A percentile compares a stretch with the other conserved stretches of the same genome.
phyloP scores from a whole-genome alignment of 2,329 filamentous ascomycete species.

The Hypoxylon sp. region DNA sequence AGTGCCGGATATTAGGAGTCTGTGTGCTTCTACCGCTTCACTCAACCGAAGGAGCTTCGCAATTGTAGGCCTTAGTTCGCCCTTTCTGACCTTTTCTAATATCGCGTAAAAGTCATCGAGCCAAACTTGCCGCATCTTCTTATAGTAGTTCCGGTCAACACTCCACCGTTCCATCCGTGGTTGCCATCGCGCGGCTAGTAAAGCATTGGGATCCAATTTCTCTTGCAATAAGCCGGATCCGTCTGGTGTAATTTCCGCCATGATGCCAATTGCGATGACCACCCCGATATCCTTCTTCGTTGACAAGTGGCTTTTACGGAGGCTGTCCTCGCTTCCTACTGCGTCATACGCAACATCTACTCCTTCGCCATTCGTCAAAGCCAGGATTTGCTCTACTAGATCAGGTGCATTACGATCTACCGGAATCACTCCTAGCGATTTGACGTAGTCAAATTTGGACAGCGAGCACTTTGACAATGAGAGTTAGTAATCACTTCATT shows the following conservation, averaged over 20 bases:
- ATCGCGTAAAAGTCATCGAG: conserved; percentile 1
- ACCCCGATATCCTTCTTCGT: conserved; percentile 14
- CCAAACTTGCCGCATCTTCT: conserved; percentile 2
- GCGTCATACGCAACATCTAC: conserved; percentile 26
- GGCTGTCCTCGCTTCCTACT: conserved; percentile 20
- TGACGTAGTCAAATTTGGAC: conserved; percentile 17
- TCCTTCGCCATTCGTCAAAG: conserved; percentile 20
- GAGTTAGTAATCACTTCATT: background rate
- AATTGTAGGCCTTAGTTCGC: conserved; percentile 1
- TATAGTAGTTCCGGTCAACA: background rate
- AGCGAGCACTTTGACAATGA: background rate
- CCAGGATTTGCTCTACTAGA: conserved; percentile 13
- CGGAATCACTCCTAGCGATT: conserved; percentile 16
- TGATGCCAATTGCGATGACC: conserved; percentile 15
- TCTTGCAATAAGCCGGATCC: conserved; percentile 12
- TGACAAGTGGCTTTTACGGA: conserved; percentile 15
- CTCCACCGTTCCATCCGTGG: conserved; percentile 5
- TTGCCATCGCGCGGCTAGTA: background rate
- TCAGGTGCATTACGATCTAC: conserved; percentile 13
- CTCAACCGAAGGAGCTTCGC: conserved; percentile 11
- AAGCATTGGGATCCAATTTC: background rate
- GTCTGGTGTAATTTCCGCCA: conserved; percentile 18
- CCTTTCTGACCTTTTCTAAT: background rate
- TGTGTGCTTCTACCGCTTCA: conserved; percentile 10
- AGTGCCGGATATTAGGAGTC: conserved; percentile 15